phyloP scores from a whole-genome alignment of 306 rosid species.

The Trifolium fragiferum region DNA sequence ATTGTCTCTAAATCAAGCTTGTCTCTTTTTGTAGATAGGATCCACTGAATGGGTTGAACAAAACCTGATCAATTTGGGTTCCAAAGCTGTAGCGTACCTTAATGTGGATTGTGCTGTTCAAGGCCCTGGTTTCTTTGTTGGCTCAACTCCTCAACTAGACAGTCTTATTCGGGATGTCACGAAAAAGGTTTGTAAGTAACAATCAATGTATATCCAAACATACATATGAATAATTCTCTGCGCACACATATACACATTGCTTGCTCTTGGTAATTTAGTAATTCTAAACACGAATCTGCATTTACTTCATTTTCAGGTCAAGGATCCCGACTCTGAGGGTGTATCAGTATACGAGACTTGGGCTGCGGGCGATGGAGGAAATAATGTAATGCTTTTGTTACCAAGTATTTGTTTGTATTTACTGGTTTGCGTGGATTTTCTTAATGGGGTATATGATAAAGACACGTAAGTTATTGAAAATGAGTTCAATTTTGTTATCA shows the following conservation, averaged over 20 bases:
- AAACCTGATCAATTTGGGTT: constrained; percentile 74
- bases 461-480: background rate
- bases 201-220: background rate
- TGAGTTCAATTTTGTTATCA: constrained; percentile 16
- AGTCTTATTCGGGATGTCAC: constrained; percentile 76
- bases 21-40: constrained; percentile 68
- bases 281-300: constrained; percentile 30
- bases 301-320: constrained; percentile 63
- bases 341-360: constrained; percentile 62
- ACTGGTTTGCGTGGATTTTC: background rate
- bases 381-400: constrained; percentile 54
- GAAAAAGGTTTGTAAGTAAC: constrained; percentile 57
- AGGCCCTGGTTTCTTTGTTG: constrained; percentile 84
- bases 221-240: background rate
- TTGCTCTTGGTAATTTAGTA: constrained; percentile 31
- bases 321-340: constrained; percentile 79
- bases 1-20: constrained; percentile 38
- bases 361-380: constrained; percentile 49
- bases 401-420: constrained; percentile 37
- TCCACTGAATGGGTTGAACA: constrained; percentile 99
- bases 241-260: background rate
- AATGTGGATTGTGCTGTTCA: constrained; percentile 97
- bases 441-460: background rate
- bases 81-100: constrained; percentile 89
- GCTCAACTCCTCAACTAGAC: constrained; percentile 96